Evolutionary conservation across 441 rosid species (phyloP).

Genomic region (Aleurites moluccanus): DNA sequence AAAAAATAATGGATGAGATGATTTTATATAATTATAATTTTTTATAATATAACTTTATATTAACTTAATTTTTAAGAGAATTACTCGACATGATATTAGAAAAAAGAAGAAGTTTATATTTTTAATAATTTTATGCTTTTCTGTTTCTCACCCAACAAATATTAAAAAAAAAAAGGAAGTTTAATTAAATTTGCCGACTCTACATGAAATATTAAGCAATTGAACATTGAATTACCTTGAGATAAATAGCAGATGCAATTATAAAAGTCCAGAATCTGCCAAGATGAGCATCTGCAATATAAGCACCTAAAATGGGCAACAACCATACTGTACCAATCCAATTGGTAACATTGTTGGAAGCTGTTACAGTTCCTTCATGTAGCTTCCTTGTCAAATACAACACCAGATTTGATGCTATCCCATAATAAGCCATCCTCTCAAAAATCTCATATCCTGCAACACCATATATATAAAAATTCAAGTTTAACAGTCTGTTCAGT

Average conservation of each 20-base stretch:
- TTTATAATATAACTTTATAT: too few species aligned
- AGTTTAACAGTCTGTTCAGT: too few species aligned
- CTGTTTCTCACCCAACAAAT: too few species aligned
- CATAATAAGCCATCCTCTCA: slow-evolving; percentile 73
- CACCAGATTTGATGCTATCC: slow-evolving; percentile 61
- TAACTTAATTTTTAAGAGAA: too few species aligned
- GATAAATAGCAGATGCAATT: slow-evolving; percentile 52
- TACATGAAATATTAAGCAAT: background rate
- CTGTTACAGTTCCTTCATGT: slow-evolving; percentile 60
- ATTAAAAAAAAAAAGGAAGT: too few species aligned
- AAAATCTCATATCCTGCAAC: slow-evolving; percentile 63
- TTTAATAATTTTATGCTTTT: too few species aligned
- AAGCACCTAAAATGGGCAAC: slow-evolving; percentile 70
- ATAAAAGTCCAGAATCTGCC: slow-evolving; percentile 81
- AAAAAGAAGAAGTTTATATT: too few species aligned
- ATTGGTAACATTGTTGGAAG: slow-evolving; percentile 70
- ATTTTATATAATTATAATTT: too few species aligned
- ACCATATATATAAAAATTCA: background rate
- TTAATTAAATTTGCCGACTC: too few species aligned
- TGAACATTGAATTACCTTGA: slow-evolving; percentile 36
- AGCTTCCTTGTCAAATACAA: slow-evolving; percentile 54
- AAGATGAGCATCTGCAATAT: slow-evolving; percentile 69
- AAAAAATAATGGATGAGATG: too few species aligned
- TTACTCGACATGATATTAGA: too few species aligned
- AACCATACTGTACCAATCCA: slow-evolving; percentile 72